Evolutionary conservation across 257 asterid species (phyloP).

Genomic region (Cruciata laevipes): DNA sequence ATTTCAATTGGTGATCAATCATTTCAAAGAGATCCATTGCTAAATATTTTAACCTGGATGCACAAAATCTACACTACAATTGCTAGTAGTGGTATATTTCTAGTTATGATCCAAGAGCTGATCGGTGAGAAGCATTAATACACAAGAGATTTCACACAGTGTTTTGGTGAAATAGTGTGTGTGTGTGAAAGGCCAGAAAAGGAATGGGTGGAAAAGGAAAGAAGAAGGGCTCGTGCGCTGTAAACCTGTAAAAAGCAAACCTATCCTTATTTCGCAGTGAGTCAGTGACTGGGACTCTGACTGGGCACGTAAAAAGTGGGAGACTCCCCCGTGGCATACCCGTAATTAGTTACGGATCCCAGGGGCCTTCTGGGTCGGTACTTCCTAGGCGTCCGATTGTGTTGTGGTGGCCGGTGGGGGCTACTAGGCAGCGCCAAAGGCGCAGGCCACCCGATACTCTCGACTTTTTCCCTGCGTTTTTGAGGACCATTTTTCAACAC

Average conservation of each 20-base stretch:
- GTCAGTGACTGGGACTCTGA: slow-evolving; percentile 9
- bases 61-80: too few relatives aligned
- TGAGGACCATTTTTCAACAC: not conserved
- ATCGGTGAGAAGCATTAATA: too few relatives aligned
- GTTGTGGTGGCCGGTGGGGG: slow-evolving; percentile 11
- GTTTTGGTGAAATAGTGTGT: not conserved
- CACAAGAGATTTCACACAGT: not conserved
- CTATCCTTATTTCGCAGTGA: not conserved
- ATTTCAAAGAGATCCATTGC: too few relatives aligned
- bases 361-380: slow-evolving; percentile 2
- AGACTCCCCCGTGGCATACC: slow-evolving; percentile 19
- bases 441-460: slow-evolving; percentile 25
- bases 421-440: slow-evolving; percentile 44
- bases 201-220: slow-evolving; percentile 4
- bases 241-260: slow-evolving; percentile 6
- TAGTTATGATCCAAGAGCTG: too few relatives aligned
- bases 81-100: too few relatives aligned
- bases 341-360: not conserved
- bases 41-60: too few relatives aligned
- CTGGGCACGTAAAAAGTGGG: slow-evolving; percentile 26
- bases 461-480: slow-evolving; percentile 15
- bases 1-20: too few relatives aligned
- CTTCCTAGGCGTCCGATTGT: slow-evolving; percentile 15
- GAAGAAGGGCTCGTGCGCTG: slow-evolving; percentile 21
- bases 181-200: not conserved